phyloP scores from a whole-genome alignment of 2,329 filamentous ascomycete genomes.

The Hysterium pulicare region DNA sequence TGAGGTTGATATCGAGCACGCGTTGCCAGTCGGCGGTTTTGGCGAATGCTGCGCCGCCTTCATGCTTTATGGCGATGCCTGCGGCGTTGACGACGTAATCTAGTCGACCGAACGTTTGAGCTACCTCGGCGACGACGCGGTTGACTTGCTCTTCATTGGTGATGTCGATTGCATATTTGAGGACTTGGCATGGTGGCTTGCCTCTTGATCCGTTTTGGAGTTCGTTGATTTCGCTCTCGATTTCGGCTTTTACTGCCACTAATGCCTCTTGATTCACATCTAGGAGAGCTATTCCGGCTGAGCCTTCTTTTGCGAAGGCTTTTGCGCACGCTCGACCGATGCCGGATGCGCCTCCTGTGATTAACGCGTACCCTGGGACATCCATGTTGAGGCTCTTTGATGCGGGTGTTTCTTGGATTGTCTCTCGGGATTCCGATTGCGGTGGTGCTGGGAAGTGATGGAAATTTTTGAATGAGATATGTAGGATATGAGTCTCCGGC shows the following conservation, averaged over 20 bases:
- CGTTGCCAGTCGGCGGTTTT: conserved; percentile 39
- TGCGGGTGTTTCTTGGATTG: not conserved
- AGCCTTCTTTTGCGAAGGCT: conserved; percentile 18
- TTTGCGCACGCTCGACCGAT: conserved; percentile 17
- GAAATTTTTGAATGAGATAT: too few species aligned
- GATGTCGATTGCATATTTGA: conserved; percentile 17
- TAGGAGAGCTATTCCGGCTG: conserved; percentile 16
- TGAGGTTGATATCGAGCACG: conserved; percentile 44
- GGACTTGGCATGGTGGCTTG: not conserved
- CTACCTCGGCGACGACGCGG: conserved; percentile 21
- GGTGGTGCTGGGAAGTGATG: too few species aligned
- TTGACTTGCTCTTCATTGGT: conserved; percentile 29
- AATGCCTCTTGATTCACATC: conserved; percentile 16
- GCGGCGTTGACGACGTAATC: conserved; percentile 45
- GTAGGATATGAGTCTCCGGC: too few species aligned
- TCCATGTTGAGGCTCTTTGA: conserved; percentile 14
- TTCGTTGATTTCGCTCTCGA: conserved; percentile 3
- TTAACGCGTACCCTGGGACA: conserved; percentile 19
- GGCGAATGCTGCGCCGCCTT: conserved; percentile 36
- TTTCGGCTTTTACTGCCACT: conserved; percentile 11
- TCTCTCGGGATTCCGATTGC: not conserved
- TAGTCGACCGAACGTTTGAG: conserved; percentile 33
- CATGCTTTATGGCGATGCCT: conserved; percentile 39
- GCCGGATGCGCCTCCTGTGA: conserved; percentile 19
- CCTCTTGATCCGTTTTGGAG: too few species aligned